phyloP scores from a whole-genome alignment of 148 eudicot genomes.

The Silene latifolia region DNA sequence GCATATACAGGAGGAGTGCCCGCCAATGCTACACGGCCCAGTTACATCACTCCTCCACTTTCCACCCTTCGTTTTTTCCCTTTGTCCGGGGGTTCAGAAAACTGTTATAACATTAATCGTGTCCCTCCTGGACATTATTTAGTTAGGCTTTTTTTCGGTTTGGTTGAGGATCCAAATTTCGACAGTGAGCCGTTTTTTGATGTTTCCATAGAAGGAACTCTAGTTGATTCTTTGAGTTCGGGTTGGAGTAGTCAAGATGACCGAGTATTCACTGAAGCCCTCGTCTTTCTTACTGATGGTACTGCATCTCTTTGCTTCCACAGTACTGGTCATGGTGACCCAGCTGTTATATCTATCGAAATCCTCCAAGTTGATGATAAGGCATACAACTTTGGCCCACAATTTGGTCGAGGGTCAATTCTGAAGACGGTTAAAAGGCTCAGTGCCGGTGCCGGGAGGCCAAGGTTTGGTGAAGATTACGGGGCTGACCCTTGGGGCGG shows the following conservation, averaged over 20 bases:
- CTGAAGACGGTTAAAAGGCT: slow-evolving; percentile 63
- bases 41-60: slow-evolving; percentile 72
- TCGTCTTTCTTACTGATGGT: slow-evolving; percentile 62
- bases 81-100: slow-evolving; percentile 82
- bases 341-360: slow-evolving; percentile 81
- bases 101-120: slow-evolving; percentile 70
- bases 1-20: slow-evolving; percentile 90
- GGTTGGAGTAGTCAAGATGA: slow-evolving; percentile 88
- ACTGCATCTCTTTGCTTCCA: slow-evolving; percentile 87
- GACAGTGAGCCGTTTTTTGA: slow-evolving; percentile 92
- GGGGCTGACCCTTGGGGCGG: slow-evolving; percentile 90
- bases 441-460: slow-evolving; percentile 56
- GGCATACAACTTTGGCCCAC: slow-evolving; percentile 69
- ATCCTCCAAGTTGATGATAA: slow-evolving; percentile 74
- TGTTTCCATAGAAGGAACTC: slow-evolving; percentile 77
- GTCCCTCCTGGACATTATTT: slow-evolving; percentile 78
- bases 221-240: slow-evolving; percentile 60
- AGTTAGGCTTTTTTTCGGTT: slow-evolving; percentile 72
- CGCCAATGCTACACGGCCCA: slow-evolving; percentile 71
- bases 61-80: slow-evolving; percentile 82
- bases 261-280: slow-evolving; percentile 71
- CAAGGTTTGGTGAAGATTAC: slow-evolving; percentile 75
- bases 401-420: slow-evolving; percentile 66
- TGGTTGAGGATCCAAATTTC: slow-evolving; percentile 69
- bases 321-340: slow-evolving; percentile 98